phyloP scores from a whole-genome alignment of 371 early-diverging fungal species.

The Mortierella sp. region DNA sequence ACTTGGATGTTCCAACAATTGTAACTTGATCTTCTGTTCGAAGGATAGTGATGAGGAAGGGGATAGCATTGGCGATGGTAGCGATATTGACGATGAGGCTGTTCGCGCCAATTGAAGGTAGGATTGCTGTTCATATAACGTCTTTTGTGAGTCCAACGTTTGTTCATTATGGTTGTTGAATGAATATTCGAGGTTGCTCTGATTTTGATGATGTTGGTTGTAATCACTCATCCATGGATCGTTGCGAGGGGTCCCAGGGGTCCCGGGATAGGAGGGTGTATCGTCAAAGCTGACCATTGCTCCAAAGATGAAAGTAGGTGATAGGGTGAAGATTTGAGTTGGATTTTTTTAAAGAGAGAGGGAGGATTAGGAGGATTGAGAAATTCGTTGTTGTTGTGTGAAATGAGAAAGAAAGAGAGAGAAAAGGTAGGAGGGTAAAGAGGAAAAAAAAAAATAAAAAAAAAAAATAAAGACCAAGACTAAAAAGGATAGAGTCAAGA shows the following conservation, averaged over 20 bases:
- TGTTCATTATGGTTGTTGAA: neutral
- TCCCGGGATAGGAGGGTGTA: neutral
- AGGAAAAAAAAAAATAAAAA: neutral
- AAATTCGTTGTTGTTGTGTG: neutral
- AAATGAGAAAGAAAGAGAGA: neutral
- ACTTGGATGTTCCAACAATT: conserved; percentile 15
- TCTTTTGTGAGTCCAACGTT: neutral
- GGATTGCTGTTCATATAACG: neutral
- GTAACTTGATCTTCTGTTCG: conserved; percentile 12
- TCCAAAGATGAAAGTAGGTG: neutral
- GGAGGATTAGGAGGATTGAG: neutral
- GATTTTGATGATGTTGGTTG: neutral
- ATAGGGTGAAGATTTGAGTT: neutral
- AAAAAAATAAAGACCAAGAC: neutral
- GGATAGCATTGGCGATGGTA: neutral
- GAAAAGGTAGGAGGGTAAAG: neutral
- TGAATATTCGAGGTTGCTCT: neutral
- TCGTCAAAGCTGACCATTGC: conserved; percentile 13
- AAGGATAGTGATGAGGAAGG: neutral
- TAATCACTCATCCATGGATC: conserved; percentile 3
- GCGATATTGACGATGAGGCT: neutral
- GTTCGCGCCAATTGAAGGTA: neutral
- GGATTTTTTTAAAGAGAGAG: neutral
- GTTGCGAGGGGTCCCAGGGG: neutral
- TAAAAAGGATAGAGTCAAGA: neutral